Percentiles rank a stretch among this genome's conserved stretches.
Conservation (phyloP, 1,284 basidiomycete species). For the Trametes polyzona region DNA sequence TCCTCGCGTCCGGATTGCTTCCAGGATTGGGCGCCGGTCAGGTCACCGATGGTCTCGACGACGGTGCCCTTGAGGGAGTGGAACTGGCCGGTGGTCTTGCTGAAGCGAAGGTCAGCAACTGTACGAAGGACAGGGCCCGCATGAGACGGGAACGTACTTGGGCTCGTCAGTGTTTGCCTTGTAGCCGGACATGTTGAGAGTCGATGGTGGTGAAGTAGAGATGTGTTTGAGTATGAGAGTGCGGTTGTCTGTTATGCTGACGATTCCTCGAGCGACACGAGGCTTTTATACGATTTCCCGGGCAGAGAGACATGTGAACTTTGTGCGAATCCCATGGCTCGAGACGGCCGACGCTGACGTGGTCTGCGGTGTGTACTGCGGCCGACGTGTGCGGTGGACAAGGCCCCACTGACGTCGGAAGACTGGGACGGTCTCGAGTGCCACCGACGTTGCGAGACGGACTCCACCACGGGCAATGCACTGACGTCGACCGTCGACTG, state of each 20-base stretch:
- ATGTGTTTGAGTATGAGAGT: not conserved
- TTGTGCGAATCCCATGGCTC: not conserved
- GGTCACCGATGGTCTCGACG: conserved; percentile 61
- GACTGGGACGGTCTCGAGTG: not conserved
- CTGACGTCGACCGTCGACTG: not conserved
- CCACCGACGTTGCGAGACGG: conserved; percentile 10
- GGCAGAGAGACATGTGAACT: not conserved
- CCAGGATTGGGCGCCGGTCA: conserved; percentile 53
- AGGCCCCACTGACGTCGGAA: not conserved
- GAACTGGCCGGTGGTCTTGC: conserved; percentile 67
- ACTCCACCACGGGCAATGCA: too few species aligned
- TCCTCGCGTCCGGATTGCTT: conserved; percentile 65
- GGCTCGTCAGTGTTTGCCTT: conserved; percentile 25
- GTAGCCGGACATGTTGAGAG: conserved; percentile 15
- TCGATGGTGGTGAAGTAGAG: not conserved
- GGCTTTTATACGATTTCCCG: not conserved
- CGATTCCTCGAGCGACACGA: not conserved
- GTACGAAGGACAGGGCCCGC: too few species aligned
- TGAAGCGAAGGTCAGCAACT: conserved; percentile 26
- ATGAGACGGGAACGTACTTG: conserved; percentile 13
- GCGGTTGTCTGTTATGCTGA: not conserved
- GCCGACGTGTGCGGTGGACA: not conserved
- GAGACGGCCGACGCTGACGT: too few species aligned
- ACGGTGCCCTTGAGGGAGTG: conserved; percentile 63
- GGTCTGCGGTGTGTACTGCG: not conserved